Base-by-base conservation (phyloP, 2,329 filamentous ascomycete genomes). In the Cladophialophora chaetospira region DNA sequence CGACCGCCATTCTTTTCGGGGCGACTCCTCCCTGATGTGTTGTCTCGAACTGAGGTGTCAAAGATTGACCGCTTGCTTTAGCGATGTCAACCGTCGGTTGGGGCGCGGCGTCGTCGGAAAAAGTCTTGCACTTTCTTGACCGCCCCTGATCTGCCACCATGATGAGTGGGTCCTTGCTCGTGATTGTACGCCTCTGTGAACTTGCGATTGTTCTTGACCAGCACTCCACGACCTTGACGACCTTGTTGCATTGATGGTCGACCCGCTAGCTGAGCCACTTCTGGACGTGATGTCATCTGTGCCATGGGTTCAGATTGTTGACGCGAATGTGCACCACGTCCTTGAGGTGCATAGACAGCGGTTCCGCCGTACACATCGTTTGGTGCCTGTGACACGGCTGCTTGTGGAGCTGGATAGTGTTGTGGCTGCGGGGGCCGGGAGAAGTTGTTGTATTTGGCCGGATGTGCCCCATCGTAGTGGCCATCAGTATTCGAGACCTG, bases 51-150 rank as follows among this genome's bases (percentile, higher is more conserved):
- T n/a, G n/a, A n/a, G n/a, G n/a, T n/a, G n/a, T n/a, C n/a, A n/a
- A n/a, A n/a, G n/a, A n/a, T n/a, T n/a, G n/a, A n/a, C 48, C 11
- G 10, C 28, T 25, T 31, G 23, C 4, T 49, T 55, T 28, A 55
- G 44, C 57, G 57, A 55, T 52, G 49, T 17, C 57, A 51, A 40
- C 29, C 60, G 15, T 62, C 58, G n/a, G 47, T 48, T 4, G 58
- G 58, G 38, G 56, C 51, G 10, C 57, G 60, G 15, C 60, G 60
- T 71, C 92, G 83, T 66, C 94, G 83, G 79, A 99, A 99, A 74
- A 97, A 96, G 75, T 99, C 93, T 92, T 99, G 97, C 35, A 99
- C 94, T 70, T 91, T 86, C 71, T 92, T 88, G 11, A 92, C 91
- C 2, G 91, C 89, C 55, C 90, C 90, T 63, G 87, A 93, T 72